Conservation (phyloP, 345 rosid genomes). For the Sisymbrium altissimum region DNA sequence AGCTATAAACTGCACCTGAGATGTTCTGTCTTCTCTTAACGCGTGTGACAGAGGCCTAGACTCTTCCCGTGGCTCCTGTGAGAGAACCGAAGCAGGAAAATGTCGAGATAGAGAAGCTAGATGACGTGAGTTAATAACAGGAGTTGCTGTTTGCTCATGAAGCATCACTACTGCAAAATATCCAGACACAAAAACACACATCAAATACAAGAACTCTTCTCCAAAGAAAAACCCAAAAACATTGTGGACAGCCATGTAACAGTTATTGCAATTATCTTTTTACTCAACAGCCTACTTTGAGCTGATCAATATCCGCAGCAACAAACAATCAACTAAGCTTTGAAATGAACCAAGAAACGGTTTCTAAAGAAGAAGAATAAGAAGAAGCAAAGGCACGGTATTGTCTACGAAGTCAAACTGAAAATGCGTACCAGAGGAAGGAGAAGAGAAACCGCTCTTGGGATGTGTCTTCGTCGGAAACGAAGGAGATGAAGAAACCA, state of each 20-base stretch:
- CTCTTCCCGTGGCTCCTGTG: conserved; percentile 74
- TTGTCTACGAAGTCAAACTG: not conserved
- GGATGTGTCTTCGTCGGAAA: conserved; percentile 49
- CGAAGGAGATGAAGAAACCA: conserved; percentile 64
- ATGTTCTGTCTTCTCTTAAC: conserved; percentile 49
- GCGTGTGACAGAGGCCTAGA: conserved; percentile 41
- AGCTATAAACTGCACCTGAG: conserved; percentile 43
- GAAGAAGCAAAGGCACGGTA: not conserved
- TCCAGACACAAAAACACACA: not conserved
- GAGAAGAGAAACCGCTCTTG: conserved; percentile 41
- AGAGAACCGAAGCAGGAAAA: conserved; percentile 66
- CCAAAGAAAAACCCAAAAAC: not conserved
- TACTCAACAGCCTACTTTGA: not conserved
- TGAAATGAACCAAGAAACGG: no score
- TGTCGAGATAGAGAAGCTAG: conserved; percentile 49
- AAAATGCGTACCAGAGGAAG: conserved; percentile 48
- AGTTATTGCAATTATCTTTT: not conserved
- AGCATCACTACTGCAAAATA: conserved; percentile 46
- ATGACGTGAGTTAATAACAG: conserved; percentile 49
- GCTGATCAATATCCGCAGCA: no score
- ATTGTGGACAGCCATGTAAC: not conserved
- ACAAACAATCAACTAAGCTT: no score
- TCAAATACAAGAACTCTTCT: not conserved
- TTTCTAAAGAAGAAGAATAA: not conserved
- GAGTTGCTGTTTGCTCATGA: conserved; percentile 53